Base-by-base conservation (phyloP, 1,139 yeast genomes). In the Lizanozyma gosingica region DNA sequence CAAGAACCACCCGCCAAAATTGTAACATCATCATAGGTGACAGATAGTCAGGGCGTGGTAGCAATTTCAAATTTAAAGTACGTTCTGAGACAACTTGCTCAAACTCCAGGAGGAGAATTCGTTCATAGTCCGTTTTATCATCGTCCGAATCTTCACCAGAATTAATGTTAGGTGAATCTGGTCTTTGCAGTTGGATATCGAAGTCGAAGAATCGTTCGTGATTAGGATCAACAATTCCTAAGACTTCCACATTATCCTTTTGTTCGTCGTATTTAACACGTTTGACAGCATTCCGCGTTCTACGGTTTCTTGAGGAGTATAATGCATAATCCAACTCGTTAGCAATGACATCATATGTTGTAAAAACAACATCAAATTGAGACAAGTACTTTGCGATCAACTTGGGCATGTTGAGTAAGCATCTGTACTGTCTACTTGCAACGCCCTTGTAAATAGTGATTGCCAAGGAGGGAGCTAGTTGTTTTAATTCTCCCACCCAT, bases 1-100 rank as follows among this genome's bases (percentile, higher is more conserved):
- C 98, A 34, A 90, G 61, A 1, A 90, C 75, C 2, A 92, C 84
- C 44, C 98, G 69, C 88, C 94, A 85, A 59, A 90, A 92, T 50
- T 90, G 88, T n/a, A 83, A 60, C 37, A 83, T 63, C 65, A 88
- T 84, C 17, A 92, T 62, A 0, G 97, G 97, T 0, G 95, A 84
- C 11, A 87, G 80, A 50, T 82, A 80, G 47, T 80, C 83, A 14
- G 29, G 29, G 29, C 29, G 29, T 6, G 29, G 29, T 22, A 22
- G 11, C 11, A 22, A 22, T 22, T 22, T 22, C 9, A 11, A 6
- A 22, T 22, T 22, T 22, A 11, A 22, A 11, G 29, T 22, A 22
- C 29, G 29, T 22, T 6, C 29, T 11, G 11, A 6, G 29, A 22
- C 29, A 22, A 22, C 11, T 6, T 22, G 9, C 11, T 22, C 11